Base-by-base conservation (phyloP, 1,284 basidiomycete species). In the Ustilago hordei region DNA sequence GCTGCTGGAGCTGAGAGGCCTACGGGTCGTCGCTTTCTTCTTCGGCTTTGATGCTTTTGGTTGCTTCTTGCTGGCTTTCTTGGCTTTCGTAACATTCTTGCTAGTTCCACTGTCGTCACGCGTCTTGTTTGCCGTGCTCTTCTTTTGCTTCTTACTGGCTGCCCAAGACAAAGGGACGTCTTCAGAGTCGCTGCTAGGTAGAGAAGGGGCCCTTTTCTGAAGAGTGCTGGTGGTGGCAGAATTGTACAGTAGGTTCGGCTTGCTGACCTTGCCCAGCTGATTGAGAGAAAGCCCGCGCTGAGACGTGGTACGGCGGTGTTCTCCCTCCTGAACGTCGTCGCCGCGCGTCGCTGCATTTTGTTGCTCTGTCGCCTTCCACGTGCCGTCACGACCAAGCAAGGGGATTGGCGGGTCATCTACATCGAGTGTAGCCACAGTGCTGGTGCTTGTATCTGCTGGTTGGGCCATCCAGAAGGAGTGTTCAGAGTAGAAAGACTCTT, bases 401-500 rank as follows among this genome's bases (percentile, higher is more conserved):
- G 72, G 67, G 19, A 70, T 57, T 6, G 60, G 60, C 0, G 38
- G 23, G 4, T 69, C 64, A 23, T 60, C 64, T 8, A 39, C 1
- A 32, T 63, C 70, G 9, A 66, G 4, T 8, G 64, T 64, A 23
- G 61, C 60, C 4, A 48, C 57, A 4, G 67, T 69, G 41, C 54
- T 55, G 2, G 31, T 58, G 45, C 54, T 64, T 8, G 70, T 64
- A 31, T 73, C 65, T 8, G 53, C 61, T 8, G 55, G 36, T 7
- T 55, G 5, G 2, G 38, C 47, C 50, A 38, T 47, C 72, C 72
- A 75, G 34, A 70, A 65, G 2, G 71, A 69, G 32, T 50, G 48
- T n/a, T 55, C 52, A 4, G 56, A 63, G 3, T 48, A 12, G 19
- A 52, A 60, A 28, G 60, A 65, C 2, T 70, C 48, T 52, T 75